Conservation (phyloP, 805 yeast genomes). For the Candida insectorum region DNA sequence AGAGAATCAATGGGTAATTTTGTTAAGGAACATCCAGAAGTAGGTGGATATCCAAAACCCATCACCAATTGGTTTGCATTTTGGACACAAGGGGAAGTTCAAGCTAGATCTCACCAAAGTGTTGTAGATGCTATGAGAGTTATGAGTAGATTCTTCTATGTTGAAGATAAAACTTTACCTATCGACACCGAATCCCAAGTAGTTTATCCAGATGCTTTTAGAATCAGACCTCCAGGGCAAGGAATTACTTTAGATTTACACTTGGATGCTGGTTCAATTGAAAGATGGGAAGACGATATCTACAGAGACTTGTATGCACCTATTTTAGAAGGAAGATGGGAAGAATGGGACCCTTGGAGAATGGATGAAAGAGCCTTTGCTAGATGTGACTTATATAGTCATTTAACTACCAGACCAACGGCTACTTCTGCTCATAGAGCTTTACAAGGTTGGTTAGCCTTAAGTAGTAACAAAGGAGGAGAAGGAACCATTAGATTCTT, state of each 20-base stretch:
- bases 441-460: slow-evolving; percentile 44
- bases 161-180: slow-evolving; percentile 18
- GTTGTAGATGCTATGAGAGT: slow-evolving; percentile 22
- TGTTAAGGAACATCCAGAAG: slow-evolving; percentile 22
- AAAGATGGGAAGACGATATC: slow-evolving; percentile 41
- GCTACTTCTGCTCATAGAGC: slow-evolving; percentile 29
- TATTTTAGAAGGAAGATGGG: slow-evolving; percentile 38
- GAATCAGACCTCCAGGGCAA: slow-evolving; percentile 40
- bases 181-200: slow-evolving; percentile 29
- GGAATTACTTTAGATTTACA: slow-evolving; percentile 33
- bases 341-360: slow-evolving; percentile 36
- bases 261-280: slow-evolving; percentile 41
- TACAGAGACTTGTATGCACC: slow-evolving; percentile 30
- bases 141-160: slow-evolving; percentile 25
- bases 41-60: slow-evolving; percentile 22
- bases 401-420: slow-evolving; percentile 7
- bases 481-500: slow-evolving; percentile 38
- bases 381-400: slow-evolving; percentile 24
- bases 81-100: slow-evolving; percentile 38
- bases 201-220: slow-evolving; percentile 40
- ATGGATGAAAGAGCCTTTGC: slow-evolving; percentile 30
- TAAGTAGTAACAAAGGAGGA: slow-evolving; percentile 30
- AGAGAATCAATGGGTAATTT: slow-evolving; percentile 20
- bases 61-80: slow-evolving; percentile 28
- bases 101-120: slow-evolving; percentile 37